Conservation (phyloP, 257 asterid genomes). For the Echium plantagineum region DNA sequence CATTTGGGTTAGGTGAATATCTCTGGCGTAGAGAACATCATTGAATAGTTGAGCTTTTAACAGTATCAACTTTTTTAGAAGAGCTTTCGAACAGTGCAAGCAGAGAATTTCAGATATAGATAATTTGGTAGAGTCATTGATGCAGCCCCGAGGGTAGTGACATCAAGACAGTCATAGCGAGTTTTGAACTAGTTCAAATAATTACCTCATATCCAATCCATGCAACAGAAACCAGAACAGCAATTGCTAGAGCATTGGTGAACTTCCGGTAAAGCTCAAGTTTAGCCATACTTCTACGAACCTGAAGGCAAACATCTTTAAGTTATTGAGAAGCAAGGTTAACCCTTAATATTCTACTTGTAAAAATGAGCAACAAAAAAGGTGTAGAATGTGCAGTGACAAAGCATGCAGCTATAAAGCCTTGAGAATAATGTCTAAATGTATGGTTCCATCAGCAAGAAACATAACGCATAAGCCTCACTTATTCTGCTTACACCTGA, state of each 20-base stretch:
- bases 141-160: background rate
- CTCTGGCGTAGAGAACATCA: background rate
- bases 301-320: conserved; percentile 21
- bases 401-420: too few species aligned
- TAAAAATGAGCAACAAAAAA: background rate
- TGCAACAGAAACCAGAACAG: conserved; percentile 81
- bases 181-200: background rate
- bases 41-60: background rate
- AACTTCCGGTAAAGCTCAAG: conserved; percentile 88
- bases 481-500: too few species aligned
- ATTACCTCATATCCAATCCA: conserved; percentile 98
- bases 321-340: background rate
- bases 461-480: too few species aligned
- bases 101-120: background rate
- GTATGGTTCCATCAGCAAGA: too few species aligned
- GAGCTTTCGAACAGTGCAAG: background rate
- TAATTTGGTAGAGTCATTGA: background rate
- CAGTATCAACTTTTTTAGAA: background rate
- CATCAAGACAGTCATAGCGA: background rate
- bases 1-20: background rate
- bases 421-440: too few species aligned
- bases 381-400: too few species aligned
- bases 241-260: conserved; percentile 73
- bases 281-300: conserved; percentile 78
- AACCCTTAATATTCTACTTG: background rate